Evolutionary conservation across 1,284 basidiomycete genomes (phyloP).

Genomic region (Moesziomyces globuligerus): DNA sequence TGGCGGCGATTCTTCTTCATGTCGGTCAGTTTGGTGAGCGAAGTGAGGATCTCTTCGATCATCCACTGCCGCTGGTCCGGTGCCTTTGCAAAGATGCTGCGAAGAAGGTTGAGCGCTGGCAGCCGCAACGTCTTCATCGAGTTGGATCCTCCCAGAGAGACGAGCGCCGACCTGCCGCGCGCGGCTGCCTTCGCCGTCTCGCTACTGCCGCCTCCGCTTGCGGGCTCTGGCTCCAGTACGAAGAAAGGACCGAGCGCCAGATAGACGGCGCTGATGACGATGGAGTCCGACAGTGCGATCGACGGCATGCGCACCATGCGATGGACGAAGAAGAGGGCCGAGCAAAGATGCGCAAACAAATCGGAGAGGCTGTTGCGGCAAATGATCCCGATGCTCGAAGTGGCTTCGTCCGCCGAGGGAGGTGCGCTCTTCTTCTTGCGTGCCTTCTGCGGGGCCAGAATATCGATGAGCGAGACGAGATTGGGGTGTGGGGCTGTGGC

Average conservation of each 20-base stretch:
- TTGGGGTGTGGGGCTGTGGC: conserved; percentile 29
- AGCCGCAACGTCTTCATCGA: conserved; percentile 81
- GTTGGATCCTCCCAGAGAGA: conserved; percentile 45
- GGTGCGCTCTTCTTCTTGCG: conserved; percentile 37
- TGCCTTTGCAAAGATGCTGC: conserved; percentile 86
- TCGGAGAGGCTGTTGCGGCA: conserved; percentile 45
- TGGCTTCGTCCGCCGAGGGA: conserved; percentile 10
- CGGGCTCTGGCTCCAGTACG: conserved; percentile 73
- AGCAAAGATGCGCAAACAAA: conserved; percentile 51
- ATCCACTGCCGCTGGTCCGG: conserved; percentile 92
- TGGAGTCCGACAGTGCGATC: conserved; percentile 62
- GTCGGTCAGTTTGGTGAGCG: conserved; percentile 87
- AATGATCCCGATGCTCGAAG: conserved; percentile 31
- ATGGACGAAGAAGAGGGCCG: conserved; percentile 66
- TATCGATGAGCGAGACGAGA: conserved; percentile 66
- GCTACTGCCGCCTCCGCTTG: conserved; percentile 26
- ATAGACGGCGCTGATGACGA: conserved; percentile 87
- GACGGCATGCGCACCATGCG: conserved; percentile 69
- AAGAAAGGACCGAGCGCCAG: conserved; percentile 93
- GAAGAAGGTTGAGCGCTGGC: conserved; percentile 81
- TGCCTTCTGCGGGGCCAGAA: conserved; percentile 41
- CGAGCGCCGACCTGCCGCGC: conserved; percentile 37
- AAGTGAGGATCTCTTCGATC: conserved; percentile 90
- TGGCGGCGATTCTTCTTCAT: conserved; percentile 85
- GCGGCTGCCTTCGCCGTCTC: conserved; percentile 35